Evolutionary conservation across 2,329 filamentous ascomycete species (phyloP), one percentile per base, ranked within the genome.

Genomic region (Cladosporium sp.): DNA sequence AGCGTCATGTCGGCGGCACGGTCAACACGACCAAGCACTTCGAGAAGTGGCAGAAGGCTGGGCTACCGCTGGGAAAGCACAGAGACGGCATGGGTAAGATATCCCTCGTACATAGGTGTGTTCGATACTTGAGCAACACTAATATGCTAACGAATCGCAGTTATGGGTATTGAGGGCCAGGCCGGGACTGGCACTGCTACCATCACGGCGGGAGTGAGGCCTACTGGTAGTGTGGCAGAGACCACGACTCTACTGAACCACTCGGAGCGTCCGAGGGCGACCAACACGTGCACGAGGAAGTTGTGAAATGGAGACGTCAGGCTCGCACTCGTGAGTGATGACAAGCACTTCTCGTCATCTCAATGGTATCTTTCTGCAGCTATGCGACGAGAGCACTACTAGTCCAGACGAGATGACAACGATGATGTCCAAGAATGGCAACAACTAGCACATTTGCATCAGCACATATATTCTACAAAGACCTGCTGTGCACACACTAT

Each of bases 1-100:
- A 37, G 52, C 76, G 76, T 65, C 76, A 79, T 2, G 66, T 67
- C 5, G 67, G 67, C 21, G 73, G 72, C n/a, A 73, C 71, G 5
- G 66, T 74, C 29, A 72, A 69, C 21, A 70, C 68, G 44, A 70
- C 64, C 35, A 72, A 70, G 40, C 73, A 74, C 64, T 72, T 74
- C 49, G 66, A 68, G 50, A 69, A 68, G 29, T 74, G 73, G 73
- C 64, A 63, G 18, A 68, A 67, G 37, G 60, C 65, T 6, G 71
- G 71, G 8, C 70, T 71, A 3, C 73, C 73, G 65, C 52, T 73
- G 23, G 68, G 67, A 1, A 70, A 76, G 26, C 73, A 73, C 46
- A 73, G 26, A 5, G 61, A 63, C 46, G 61, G 61, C 8, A 63
- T 63, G 61, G 56, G 56, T 59, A 18, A 59, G 56, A n/a, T 0